Evolutionary conservation across 768 basidiomycete species (phyloP), one percentile per base, ranked within the genome.

Genomic region (Aureoboletus auriporus): DNA sequence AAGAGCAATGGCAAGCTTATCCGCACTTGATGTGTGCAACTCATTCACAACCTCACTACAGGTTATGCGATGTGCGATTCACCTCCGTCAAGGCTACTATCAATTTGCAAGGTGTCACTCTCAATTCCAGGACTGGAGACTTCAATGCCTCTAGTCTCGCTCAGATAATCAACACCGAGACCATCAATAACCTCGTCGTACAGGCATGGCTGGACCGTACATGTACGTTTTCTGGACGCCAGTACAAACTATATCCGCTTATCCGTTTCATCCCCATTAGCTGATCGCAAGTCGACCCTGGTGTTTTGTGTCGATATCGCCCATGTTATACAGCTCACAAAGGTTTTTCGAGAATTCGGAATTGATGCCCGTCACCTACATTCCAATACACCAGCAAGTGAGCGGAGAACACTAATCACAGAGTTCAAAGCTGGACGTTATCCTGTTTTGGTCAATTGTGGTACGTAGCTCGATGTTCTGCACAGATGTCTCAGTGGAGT

Each of bases 371-470:
- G 91, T 51, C 88, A 84, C 55, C 56, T 98, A 5, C 81, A 86
- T 52, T 77, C 87, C 5, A 72, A 74, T 23, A 94, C 92, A 0
- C 82, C 83, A 23, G 62, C 71, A 3, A 55, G 60, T 5, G 83
- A 90, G 52, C 80, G 94, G 10, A 78, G 75, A 53, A 72, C 74
- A 3, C 69, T 93, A 2, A 67, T 97, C 5, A 62, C 71, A 5
- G 74, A 71, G 2, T 98, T 97, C 67, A 82, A 75, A 59, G 69
- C 71, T 7, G 86, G 89, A 7, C 62, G 77, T 44, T 96, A 83
- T 60, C 91, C 93, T 10, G 89, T 98, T 1, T 72, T 98, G 26
- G 68, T 97, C 39, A 97, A 97, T 60, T 97, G 93, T 60, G 86
- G 89, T 89, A 47, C 20, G 71, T 61, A 42, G 70, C 58, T n/a